These are phyloP conservation scores for Plasmodium malariae DNA, from an alignment of 169 alveolate genomes.

Conservation along the genomic window DNA sequence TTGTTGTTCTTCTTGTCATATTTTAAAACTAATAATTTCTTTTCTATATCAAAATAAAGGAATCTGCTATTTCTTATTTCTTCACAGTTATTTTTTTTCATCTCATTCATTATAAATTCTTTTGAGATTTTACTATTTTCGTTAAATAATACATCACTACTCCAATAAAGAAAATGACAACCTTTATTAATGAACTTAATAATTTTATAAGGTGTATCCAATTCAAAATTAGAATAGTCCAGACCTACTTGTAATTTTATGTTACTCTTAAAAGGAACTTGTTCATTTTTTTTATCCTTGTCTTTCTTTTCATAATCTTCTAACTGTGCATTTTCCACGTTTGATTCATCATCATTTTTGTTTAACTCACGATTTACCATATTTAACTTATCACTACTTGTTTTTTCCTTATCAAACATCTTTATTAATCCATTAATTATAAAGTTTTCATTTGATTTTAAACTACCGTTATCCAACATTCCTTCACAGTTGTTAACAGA, in stretches of 20 bases:
- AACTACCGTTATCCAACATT: not conserved
- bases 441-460: not conserved
- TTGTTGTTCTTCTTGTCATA: constrained; percentile 37
- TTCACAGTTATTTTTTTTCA: constrained; percentile 76
- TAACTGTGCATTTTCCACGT: not conserved
- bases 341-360: not conserved
- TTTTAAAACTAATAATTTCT: constrained; percentile 67
- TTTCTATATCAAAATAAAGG: constrained; percentile 61
- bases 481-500: not conserved
- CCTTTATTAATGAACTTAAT: constrained; percentile 66
- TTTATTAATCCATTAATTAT: not conserved
- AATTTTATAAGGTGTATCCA: constrained; percentile 52
- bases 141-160: constrained; percentile 24
- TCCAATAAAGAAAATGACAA: constrained; percentile 74
- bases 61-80: constrained; percentile 75
- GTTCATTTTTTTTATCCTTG: not conserved
- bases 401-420: not conserved
- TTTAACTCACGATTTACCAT: not conserved
- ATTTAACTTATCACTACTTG: not conserved
- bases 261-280: not conserved
- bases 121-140: constrained; percentile 19
- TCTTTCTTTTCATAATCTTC: constrained; percentile 1
- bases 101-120: constrained; percentile 76
- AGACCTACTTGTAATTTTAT: constrained; percentile 49
- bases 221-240: constrained; percentile 48